These are phyloP conservation scores for Marvania coccoides DNA, from an alignment of 139 green algal species.

Conservation along the genomic window DNA sequence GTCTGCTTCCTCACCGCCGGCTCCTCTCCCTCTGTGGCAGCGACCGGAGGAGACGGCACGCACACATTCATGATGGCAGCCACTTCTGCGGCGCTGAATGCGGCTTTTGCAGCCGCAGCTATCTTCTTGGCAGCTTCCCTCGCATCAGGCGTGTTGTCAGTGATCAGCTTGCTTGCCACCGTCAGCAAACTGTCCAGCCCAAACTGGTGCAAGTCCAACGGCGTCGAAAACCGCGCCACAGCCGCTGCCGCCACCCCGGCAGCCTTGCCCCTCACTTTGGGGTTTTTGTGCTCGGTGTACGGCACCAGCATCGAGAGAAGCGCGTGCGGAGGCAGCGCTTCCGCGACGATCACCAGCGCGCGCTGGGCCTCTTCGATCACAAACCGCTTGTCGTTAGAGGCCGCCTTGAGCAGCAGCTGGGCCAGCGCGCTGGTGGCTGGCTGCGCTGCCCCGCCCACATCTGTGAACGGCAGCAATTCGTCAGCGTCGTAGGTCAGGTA, in stretches of 20 bases:
- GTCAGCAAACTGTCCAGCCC: constrained; percentile 19
- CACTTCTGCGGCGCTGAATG: constrained; percentile 14
- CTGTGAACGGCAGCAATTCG: constrained; percentile 26
- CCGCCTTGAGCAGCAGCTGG: constrained; percentile 50
- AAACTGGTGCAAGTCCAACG: constrained; percentile 7
- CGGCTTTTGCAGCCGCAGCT: constrained; percentile 1
- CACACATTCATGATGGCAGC: neutral
- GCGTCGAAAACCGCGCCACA: constrained; percentile 5
- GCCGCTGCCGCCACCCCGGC: constrained; percentile 6
- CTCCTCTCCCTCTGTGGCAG: neutral
- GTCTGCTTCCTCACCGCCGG: neutral
- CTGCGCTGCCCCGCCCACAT: constrained; percentile 26
- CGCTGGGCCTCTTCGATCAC: constrained; percentile 51
- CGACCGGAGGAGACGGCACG: neutral
- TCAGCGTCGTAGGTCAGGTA: constrained; percentile 20
- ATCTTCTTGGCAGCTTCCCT: constrained; percentile 37
- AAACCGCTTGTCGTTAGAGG: constrained; percentile 61
- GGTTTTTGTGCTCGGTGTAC: constrained; percentile 47
- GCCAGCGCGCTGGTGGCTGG: constrained; percentile 40
- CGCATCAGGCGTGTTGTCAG: constrained; percentile 53
- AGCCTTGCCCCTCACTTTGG: constrained; percentile 39
- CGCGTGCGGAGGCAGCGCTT: constrained; percentile 1
- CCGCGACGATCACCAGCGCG: constrained; percentile 4
- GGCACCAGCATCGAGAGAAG: constrained; percentile 33
- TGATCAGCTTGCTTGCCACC: constrained; percentile 26